Evolutionary conservation across 1,284 basidiomycete species (phyloP), one percentile per base, ranked within the genome.

Genomic region (Puccinia brachypodii): DNA sequence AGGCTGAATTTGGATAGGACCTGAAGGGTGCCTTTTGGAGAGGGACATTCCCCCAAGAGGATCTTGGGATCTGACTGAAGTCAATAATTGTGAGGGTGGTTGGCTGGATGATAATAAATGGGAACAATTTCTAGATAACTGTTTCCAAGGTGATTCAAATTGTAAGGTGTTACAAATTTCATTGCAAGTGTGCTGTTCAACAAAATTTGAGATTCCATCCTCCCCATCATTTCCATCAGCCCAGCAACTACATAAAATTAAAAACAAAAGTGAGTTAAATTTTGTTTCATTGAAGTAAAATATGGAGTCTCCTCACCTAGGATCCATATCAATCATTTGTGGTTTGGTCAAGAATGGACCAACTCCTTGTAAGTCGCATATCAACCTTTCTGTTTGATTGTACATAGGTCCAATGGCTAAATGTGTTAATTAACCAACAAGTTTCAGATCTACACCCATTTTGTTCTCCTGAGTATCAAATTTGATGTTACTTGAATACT

Each of bases 401-500:
- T 16, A 44, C 38, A 33, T n/a, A 53, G 3, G 68, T 38, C 68
- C 68, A 71, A 38, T 71, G 68, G 2, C n/a, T 71, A 22, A 71
- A 71, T n/a, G 42, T 25, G 47, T 71, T 71, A 40, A 71, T 71
- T 19, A 71, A 50, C n/a, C 42, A 2, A 50, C 14, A 40, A 11
- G 47, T 16, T 8, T 4, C 4, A 9, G 9, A 47, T 71, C 68
- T 42, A 71, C 31, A 14, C 68, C 68, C 2, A 11, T 13, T 47
- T 47, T 22, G 22, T 33, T 16, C 31, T 47, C 42, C 8, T 13
- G 0, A 14, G 47, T 25, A 44, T 44, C 25, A n/a, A 71, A 71
- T 11, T 71, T 25, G 8, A 71, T 40, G n/a, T 71, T 71, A 50
- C 40, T 71, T 28, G 42, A 71, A 71, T 71, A 71, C 31, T 71